Percentiles rank a stretch among this genome's conserved stretches.
Conservation (phyloP, 768 basidiomycete species). For the Tulasnella sp. region DNA sequence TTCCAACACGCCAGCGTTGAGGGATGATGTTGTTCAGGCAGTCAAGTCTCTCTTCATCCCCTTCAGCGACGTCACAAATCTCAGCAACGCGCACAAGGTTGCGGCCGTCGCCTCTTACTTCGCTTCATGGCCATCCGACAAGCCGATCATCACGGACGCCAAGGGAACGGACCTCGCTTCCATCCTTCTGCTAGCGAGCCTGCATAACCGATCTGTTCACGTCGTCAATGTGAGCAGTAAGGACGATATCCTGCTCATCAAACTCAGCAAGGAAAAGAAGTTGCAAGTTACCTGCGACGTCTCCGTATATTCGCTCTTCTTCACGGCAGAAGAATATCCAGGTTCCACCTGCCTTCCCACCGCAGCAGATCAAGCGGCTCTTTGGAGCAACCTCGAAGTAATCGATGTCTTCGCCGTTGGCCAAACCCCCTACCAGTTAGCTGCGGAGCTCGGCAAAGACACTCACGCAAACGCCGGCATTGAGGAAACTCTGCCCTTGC, state of each 20-base stretch:
- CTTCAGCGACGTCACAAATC: conserved; percentile 45
- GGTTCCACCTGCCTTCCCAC: conserved; percentile 62
- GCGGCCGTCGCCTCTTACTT: conserved; percentile 82
- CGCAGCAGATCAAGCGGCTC: conserved; percentile 65
- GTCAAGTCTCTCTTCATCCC: conserved; percentile 86
- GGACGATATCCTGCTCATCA: conserved; percentile 86
- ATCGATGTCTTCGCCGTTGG: conserved; percentile 93
- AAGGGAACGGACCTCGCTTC: conserved; percentile 90
- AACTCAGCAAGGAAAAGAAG: conserved; percentile 88
- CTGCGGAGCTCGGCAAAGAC: conserved; percentile 54
- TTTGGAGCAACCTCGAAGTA: conserved; percentile 79
- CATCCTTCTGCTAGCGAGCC: conserved; percentile 85
- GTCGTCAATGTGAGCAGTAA: conserved; percentile 81
- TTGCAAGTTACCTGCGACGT: conserved; percentile 97
- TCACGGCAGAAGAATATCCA: conserved; percentile 70
- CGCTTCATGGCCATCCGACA: conserved; percentile 82
- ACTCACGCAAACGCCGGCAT: conserved; percentile 72
- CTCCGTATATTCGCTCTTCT: conserved; percentile 87
- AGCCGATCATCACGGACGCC: conserved; percentile 92
- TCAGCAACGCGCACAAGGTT: conserved; percentile 45
- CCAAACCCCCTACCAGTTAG: conserved; percentile 71
- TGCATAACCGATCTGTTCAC: conserved; percentile 84
- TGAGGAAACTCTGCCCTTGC: conserved; percentile 79
- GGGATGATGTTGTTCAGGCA: conserved; percentile 73
- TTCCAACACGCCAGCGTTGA: conserved; percentile 57